phyloP scores from a whole-genome alignment of 2,329 filamentous ascomycete species.

The Lecanicillium sp. region DNA sequence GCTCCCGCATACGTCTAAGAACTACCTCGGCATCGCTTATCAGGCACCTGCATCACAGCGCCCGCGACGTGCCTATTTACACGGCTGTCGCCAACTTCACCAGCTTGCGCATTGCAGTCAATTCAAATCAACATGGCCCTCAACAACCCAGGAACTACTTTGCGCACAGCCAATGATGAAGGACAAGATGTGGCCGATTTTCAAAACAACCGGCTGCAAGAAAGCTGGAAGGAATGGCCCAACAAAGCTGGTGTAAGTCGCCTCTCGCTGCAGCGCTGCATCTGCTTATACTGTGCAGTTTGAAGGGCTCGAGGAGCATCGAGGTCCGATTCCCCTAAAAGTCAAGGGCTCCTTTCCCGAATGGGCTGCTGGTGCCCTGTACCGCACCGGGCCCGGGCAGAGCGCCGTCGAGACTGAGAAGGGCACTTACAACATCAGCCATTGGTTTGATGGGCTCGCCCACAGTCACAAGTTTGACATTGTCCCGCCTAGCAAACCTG shows the following conservation, averaged over 20 bases:
- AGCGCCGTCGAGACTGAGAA: conserved; percentile 53
- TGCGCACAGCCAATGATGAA: conserved; percentile 6
- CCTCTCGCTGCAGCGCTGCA: background rate
- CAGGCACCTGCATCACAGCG: background rate
- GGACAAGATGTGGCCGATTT: conserved; percentile 7
- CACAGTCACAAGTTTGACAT: conserved; percentile 70
- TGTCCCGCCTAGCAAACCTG: conserved; percentile 30
- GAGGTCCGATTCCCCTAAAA: conserved; percentile 55
- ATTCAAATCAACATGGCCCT: conserved; percentile 3
- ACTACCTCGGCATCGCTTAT: conserved; percentile 5
- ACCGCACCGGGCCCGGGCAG: conserved; percentile 66
- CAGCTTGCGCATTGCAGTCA: background rate
- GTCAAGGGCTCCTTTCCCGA: conserved; percentile 62
- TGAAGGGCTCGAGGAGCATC: conserved; percentile 59
- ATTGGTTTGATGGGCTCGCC: conserved; percentile 79
- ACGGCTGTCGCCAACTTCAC: background rate
- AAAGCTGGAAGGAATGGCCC: conserved; percentile 29
- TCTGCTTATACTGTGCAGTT: conserved; percentile 44
- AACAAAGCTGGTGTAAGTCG: conserved; percentile 31
- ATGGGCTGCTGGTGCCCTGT: conserved; percentile 67
- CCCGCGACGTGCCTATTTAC: background rate
- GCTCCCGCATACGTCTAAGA: background rate
- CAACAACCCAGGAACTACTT: background rate
- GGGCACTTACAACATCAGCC: conserved; percentile 56
- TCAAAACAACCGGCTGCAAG: conserved; percentile 7